A percentile compares a stretch with the other conserved stretches of the same genome.
Conservation (phyloP, 2,329 filamentous ascomycete genomes). For the Aspergillus pseudoviridinutans region DNA sequence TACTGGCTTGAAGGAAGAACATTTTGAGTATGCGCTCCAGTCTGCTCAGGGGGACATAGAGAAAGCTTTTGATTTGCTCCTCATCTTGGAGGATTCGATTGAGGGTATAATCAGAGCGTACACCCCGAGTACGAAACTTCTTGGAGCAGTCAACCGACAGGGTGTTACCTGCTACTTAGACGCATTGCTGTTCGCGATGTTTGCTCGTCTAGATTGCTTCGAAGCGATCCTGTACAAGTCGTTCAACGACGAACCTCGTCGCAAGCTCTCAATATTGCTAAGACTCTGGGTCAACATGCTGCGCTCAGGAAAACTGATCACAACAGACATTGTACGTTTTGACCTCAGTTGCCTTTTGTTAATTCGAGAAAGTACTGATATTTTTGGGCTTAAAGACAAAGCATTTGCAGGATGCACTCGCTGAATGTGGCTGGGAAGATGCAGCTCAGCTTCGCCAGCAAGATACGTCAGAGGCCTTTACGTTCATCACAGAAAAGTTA, state of each 20-base stretch:
- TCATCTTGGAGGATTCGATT: slow-evolving; percentile 75
- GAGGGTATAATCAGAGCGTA: slow-evolving; percentile 74
- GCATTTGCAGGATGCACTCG: slow-evolving; percentile 75
- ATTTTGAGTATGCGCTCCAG: slow-evolving; percentile 59
- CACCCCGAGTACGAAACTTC: slow-evolving; percentile 65
- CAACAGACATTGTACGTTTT: slow-evolving; percentile 67
- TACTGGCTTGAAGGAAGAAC: slow-evolving; percentile 55
- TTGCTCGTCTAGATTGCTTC: slow-evolving; percentile 82
- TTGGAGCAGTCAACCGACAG: slow-evolving; percentile 81
- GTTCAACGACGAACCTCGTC: slow-evolving; percentile 67
- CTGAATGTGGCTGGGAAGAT: slow-evolving; percentile 84
- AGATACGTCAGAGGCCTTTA: slow-evolving; percentile 93
- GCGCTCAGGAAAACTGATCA: slow-evolving; percentile 78
- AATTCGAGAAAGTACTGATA: slow-evolving; percentile 1
- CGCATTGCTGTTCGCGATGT: slow-evolving; percentile 91
- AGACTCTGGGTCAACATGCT: slow-evolving; percentile 93
- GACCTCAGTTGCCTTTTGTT: neutral
- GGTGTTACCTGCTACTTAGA: slow-evolving; percentile 94
- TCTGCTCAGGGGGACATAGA: slow-evolving; percentile 67
- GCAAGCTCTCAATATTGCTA: slow-evolving; percentile 71
- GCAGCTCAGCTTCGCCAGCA: slow-evolving; percentile 76
- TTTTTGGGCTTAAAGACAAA: slow-evolving; percentile 57
- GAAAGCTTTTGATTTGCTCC: slow-evolving; percentile 70
- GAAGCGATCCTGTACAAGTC: slow-evolving; percentile 85
- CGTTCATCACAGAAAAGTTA: slow-evolving; percentile 86